These are phyloP conservation scores for Fomitopsis palustris DNA, from an alignment of 1,284 basidiomycete genomes.

Conservation along the genomic window DNA sequence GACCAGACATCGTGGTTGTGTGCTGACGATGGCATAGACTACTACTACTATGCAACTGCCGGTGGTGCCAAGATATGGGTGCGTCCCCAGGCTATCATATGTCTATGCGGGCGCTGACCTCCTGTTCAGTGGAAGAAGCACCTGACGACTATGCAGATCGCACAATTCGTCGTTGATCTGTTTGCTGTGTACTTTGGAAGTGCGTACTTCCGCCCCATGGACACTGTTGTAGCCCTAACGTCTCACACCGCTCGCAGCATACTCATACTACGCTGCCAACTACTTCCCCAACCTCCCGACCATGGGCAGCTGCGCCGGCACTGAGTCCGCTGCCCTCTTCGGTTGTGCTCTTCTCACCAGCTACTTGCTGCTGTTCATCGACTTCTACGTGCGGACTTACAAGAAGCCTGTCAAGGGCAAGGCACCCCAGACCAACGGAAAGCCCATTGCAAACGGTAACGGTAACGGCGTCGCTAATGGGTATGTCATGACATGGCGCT, in stretches of 20 bases:
- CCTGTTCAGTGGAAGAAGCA: conserved; percentile 88
- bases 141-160: conserved; percentile 93
- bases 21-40: conserved; percentile 55
- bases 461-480: conserved; percentile 32
- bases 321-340: conserved; percentile 84
- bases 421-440: conserved; percentile 31
- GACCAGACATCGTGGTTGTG: neutral
- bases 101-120: neutral
- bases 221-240: conserved; percentile 12
- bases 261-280: conserved; percentile 73
- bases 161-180: conserved; percentile 91
- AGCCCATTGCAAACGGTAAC: conserved; percentile 32
- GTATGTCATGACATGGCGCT: conserved; percentile 8
- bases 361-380: conserved; percentile 91
- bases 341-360: conserved; percentile 87
- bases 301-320: conserved; percentile 83
- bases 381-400: conserved; percentile 85
- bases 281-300: conserved; percentile 67
- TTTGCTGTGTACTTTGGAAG: conserved; percentile 91
- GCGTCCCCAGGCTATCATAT: conserved; percentile 19
- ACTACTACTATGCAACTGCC: conserved; percentile 97
- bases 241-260: conserved; percentile 47
- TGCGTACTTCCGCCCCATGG: conserved; percentile 40
- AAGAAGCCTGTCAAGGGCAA: conserved; percentile 55
- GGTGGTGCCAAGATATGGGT: conserved; percentile 96